A percentile compares a stretch with the other conserved stretches of the same genome.
phyloP scores from a whole-genome alignment of 2,329 filamentous ascomycete species.

The Venturia effusa region DNA sequence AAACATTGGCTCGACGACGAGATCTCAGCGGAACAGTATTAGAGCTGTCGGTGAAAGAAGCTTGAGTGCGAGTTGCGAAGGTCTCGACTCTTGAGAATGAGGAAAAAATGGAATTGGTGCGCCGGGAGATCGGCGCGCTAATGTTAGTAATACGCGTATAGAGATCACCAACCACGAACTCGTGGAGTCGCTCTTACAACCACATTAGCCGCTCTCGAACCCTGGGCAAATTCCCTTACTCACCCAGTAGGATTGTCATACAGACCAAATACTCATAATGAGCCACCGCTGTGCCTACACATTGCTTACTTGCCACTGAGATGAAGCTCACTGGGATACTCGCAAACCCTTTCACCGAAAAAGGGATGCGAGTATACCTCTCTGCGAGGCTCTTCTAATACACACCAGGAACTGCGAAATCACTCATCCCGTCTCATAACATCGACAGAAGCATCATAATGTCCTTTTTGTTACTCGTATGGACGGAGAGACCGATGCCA shows the following conservation, averaged over 20 bases:
- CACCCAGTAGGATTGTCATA: background rate
- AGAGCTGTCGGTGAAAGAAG: background rate
- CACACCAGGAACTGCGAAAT: background rate
- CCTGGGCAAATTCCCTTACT: background rate
- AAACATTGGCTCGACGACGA: background rate
- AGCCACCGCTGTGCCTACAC: background rate
- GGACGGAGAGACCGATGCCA: background rate
- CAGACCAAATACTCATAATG: background rate
- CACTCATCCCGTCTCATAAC: background rate
- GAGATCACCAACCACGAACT: background rate
- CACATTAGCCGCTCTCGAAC: background rate
- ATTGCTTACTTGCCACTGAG: background rate
- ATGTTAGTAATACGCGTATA: background rate
- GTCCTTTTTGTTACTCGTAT: background rate
- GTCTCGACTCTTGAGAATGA: background rate
- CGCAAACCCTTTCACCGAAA: background rate
- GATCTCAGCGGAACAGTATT: too few relatives aligned
- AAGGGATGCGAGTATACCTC: background rate
- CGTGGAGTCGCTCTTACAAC: background rate
- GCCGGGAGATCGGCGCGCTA: background rate
- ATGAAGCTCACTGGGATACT: background rate
- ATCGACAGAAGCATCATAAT: background rate
- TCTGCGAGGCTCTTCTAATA: background rate
- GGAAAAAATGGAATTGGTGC: background rate
- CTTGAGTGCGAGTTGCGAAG: background rate